These are phyloP conservation scores for Huntiella decipiens DNA, from an alignment of 2,329 filamentous ascomycete species.

Conservation along the genomic window DNA sequence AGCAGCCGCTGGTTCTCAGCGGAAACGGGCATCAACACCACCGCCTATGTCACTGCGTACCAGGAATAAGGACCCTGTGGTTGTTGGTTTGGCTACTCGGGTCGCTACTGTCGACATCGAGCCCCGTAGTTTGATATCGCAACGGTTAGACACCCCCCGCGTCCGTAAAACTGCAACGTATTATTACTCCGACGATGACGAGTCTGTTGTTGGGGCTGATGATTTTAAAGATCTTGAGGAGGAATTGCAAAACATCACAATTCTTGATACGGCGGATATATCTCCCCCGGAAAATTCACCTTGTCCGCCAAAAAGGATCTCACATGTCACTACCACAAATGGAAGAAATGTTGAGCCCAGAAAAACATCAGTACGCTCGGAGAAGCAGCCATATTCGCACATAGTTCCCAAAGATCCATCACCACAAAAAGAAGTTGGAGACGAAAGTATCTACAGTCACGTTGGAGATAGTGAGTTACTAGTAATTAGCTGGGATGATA, in stretches of 20 bases:
- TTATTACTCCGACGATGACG: neutral
- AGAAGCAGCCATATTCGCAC: neutral
- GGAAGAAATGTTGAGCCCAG: neutral
- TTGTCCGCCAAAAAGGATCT: neutral
- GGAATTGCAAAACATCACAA: conserved; percentile 3
- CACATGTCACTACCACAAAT: neutral
- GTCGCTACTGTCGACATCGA: too few species aligned
- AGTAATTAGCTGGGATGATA: conserved; percentile 35
- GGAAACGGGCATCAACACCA: too few species aligned
- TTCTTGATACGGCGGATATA: conserved; percentile 1
- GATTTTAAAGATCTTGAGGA: neutral
- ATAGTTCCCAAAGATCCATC: neutral
- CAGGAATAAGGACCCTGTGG: too few species aligned
- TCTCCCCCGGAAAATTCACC: conserved; percentile 2
- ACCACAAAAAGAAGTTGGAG: neutral
- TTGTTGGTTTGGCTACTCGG: too few species aligned
- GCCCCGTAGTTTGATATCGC: too few species aligned
- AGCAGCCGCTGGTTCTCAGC: too few species aligned
- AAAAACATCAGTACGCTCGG: neutral
- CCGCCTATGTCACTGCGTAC: too few species aligned
- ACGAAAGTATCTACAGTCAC: conserved; percentile 8
- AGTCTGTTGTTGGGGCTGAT: neutral
- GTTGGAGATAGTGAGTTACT: conserved; percentile 18
- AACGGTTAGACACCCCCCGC: neutral
- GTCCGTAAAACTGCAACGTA: neutral